phyloP scores from a whole-genome alignment of 2,329 filamentous ascomycete genomes.

The Penicillium sp. region DNA sequence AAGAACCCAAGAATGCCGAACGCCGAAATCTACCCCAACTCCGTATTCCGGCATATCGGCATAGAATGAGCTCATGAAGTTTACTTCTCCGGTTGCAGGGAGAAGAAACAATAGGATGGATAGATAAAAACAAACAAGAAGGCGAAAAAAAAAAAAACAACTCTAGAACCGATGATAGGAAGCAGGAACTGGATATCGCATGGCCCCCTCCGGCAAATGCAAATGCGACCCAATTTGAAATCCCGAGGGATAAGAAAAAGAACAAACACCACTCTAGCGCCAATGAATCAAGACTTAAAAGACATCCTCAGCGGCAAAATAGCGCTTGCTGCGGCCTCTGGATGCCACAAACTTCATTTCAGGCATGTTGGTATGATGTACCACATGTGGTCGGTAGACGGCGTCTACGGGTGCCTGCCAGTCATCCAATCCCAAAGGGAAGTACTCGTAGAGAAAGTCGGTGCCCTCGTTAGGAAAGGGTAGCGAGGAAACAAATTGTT shows the following conservation, averaged over 20 bases:
- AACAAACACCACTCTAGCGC: conserved; percentile 5
- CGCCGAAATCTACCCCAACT: background rate
- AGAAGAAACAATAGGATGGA: background rate
- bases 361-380: conserved; percentile 77
- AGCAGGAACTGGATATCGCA: background rate
- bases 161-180: conserved; percentile 9
- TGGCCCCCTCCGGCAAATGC: conserved; percentile 16
- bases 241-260: background rate
- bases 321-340: conserved; percentile 67
- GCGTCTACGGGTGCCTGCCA: conserved; percentile 90
- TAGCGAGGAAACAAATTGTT: conserved; percentile 58
- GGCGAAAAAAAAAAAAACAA: conserved; percentile 3
- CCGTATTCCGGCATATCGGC: background rate
- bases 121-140: background rate
- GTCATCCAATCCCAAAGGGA: conserved; percentile 85
- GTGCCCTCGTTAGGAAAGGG: conserved; percentile 63
- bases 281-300: conserved; percentile 24
- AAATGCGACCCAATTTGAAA: conserved; percentile 15
- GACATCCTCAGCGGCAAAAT: conserved; percentile 65
- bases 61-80: background rate
- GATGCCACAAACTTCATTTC: conserved; percentile 70
- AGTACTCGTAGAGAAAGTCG: conserved; percentile 91
- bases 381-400: conserved; percentile 87
- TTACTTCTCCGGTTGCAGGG: background rate
- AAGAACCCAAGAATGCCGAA: background rate